phyloP scores from a whole-genome alignment of 1,139 yeast genomes.

The Sugiyamaella xylanicola region DNA sequence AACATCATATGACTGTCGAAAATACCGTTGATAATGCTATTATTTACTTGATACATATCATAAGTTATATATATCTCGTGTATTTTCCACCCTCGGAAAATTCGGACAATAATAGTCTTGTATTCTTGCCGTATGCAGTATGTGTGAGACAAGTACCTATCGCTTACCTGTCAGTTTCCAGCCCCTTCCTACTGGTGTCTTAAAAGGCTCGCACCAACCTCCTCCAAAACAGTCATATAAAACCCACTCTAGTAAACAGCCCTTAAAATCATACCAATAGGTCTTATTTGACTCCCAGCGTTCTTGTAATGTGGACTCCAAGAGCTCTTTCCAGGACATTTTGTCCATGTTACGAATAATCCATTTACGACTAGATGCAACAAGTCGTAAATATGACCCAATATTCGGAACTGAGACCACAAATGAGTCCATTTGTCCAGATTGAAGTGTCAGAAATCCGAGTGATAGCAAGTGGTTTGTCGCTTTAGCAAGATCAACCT shows the following conservation, averaged over 20 bases:
- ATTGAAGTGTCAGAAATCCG: conserved; percentile 59
- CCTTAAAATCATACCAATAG: conserved; percentile 60
- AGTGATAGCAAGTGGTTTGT: conserved; percentile 45
- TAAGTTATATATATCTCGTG: too few species aligned
- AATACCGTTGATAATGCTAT: too few species aligned
- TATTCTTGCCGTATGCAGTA: too few species aligned
- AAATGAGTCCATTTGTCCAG: conserved; percentile 52
- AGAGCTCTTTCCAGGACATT: conserved; percentile 53
- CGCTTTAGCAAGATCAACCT: conserved; percentile 13
- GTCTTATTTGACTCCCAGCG: conserved; percentile 53
- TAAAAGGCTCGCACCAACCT: conserved; percentile 67
- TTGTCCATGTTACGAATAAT: conserved; percentile 50
- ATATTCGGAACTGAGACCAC: conserved; percentile 62
- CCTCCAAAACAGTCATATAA: conserved; percentile 67
- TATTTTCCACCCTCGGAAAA: too few species aligned
- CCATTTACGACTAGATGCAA: conserved; percentile 54
- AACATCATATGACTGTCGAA: too few species aligned
- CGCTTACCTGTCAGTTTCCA: conserved; percentile 59
- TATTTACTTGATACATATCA: too few species aligned
- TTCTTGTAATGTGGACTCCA: conserved; percentile 53
- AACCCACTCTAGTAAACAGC: conserved; percentile 62
- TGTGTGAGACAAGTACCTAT: not conserved
- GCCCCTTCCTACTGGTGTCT: conserved; percentile 71
- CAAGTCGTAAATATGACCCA: conserved; percentile 56
- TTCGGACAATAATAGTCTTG: too few species aligned